Evolutionary conservation across 495 filamentous ascomycete species (phyloP).

Genomic region (Aspergillus diversus): DNA sequence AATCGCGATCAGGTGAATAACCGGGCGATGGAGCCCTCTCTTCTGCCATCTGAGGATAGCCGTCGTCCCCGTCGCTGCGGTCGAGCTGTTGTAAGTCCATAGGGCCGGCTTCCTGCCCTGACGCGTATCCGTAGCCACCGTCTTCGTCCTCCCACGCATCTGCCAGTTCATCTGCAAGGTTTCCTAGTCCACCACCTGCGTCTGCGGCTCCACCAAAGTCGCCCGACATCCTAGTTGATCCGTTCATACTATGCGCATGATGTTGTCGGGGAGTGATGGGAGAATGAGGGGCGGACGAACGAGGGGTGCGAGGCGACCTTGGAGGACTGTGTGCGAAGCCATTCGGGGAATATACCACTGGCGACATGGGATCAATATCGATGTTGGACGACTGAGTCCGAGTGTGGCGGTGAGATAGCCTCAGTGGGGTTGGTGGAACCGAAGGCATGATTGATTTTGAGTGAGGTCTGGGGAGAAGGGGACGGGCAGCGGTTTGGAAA

Average conservation of each 20-base stretch:
- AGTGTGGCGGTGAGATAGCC: slow-evolving; percentile 60
- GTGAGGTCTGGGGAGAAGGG: background rate
- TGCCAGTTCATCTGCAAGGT: slow-evolving; percentile 76
- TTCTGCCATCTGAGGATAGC: slow-evolving; percentile 34
- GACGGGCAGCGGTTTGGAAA: background rate
- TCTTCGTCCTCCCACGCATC: slow-evolving; percentile 67
- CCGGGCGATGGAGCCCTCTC: slow-evolving; percentile 33
- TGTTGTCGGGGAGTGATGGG: slow-evolving; percentile 61
- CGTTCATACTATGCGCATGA: slow-evolving; percentile 55
- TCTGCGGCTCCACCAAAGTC: slow-evolving; percentile 47
- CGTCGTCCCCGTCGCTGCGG: slow-evolving; percentile 41
- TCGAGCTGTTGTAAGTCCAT: slow-evolving; percentile 39
- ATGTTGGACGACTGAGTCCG: slow-evolving; percentile 54
- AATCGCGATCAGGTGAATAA: slow-evolving; percentile 33
- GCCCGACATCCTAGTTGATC: slow-evolving; percentile 48
- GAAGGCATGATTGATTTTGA: slow-evolving; percentile 34
- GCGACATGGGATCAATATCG: slow-evolving; percentile 57
- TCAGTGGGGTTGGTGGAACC: slow-evolving; percentile 65
- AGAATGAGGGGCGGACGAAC: slow-evolving; percentile 62
- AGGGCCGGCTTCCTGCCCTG: slow-evolving; percentile 41
- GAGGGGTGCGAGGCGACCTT: slow-evolving; percentile 42
- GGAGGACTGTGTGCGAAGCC: slow-evolving; percentile 46
- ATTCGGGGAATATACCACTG: slow-evolving; percentile 39
- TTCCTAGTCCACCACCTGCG: slow-evolving; percentile 68
- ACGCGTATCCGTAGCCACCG: slow-evolving; percentile 48